phyloP scores from a whole-genome alignment of 306 rosid genomes.

The Prunus salicina region DNA sequence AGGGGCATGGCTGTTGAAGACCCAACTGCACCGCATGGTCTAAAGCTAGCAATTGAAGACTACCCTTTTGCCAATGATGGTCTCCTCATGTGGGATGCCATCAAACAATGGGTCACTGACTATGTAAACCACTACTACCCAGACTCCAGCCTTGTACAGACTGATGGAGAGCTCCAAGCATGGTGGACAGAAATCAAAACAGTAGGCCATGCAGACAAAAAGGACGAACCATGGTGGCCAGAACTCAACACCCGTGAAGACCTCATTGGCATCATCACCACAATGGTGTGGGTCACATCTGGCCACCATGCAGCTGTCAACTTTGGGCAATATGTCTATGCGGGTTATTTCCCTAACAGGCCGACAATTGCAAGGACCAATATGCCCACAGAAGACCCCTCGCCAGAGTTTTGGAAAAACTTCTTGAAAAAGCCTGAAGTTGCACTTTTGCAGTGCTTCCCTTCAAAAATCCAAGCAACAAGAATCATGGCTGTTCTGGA shows the following conservation, averaged over 20 bases:
- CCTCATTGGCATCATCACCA: slow-evolving; percentile 47
- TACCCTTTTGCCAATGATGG: slow-evolving; percentile 85
- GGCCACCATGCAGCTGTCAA: slow-evolving; percentile 82
- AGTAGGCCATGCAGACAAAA: slow-evolving; percentile 65
- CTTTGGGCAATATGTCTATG: slow-evolving; percentile 66
- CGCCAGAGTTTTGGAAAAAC: slow-evolving; percentile 35
- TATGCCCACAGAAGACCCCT: slow-evolving; percentile 58
- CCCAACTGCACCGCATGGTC: slow-evolving; percentile 64
- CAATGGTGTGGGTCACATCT: slow-evolving; percentile 64
- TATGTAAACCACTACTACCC: slow-evolving; percentile 60
- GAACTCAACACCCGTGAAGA: slow-evolving; percentile 46
- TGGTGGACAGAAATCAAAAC: slow-evolving; percentile 81
- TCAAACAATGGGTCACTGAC: slow-evolving; percentile 63
- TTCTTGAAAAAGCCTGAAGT: slow-evolving; percentile 52
- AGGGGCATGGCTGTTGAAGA: slow-evolving; percentile 76
- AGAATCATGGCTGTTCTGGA: slow-evolving; percentile 59
- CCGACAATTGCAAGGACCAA: slow-evolving; percentile 65
- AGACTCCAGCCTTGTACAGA: slow-evolving; percentile 28
- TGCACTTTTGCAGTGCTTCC: slow-evolving; percentile 52
- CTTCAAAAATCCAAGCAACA: slow-evolving; percentile 68
- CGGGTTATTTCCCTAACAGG: slow-evolving; percentile 68
- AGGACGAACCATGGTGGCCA: slow-evolving; percentile 90
- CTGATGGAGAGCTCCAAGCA: slow-evolving; percentile 69
- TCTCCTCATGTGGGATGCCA: slow-evolving; percentile 54
- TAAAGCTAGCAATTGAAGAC: slow-evolving; percentile 58